Evolutionary conservation across 2,329 filamentous ascomycete genomes (phyloP).

Genomic region (Aspergillus hiratsukae): DNA sequence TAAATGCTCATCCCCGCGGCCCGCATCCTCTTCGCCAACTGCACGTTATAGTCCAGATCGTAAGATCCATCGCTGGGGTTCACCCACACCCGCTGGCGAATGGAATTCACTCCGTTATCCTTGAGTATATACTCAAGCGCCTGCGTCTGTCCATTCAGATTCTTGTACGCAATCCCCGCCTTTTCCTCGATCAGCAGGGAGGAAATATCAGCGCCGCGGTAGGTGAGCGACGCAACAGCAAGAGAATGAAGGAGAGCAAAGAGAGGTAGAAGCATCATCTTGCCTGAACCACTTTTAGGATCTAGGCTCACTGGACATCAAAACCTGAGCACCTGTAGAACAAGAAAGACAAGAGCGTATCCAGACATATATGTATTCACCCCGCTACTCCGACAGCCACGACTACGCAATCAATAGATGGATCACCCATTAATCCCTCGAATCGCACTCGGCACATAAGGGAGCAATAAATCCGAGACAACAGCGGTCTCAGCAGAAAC

Average conservation of each 20-base stretch:
- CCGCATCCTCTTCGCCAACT: constrained; percentile 61
- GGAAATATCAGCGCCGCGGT: constrained; percentile 67
- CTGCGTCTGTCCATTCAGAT: constrained; percentile 48
- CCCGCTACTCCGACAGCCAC: no score
- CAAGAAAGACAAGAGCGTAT: background rate
- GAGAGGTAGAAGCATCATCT: constrained; percentile 6
- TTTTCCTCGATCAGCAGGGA: constrained; percentile 61
- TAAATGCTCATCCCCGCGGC: constrained; percentile 58
- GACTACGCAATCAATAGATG: background rate
- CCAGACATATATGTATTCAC: background rate
- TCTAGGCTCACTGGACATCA: background rate
- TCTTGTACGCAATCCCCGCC: constrained; percentile 59
- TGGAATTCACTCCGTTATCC: constrained; percentile 61
- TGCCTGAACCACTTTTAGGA: background rate
- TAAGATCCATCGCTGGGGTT: constrained; percentile 62
- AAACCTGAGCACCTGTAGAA: background rate
- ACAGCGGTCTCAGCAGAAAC: background rate
- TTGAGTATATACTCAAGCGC: constrained; percentile 61
- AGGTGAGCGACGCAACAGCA: constrained; percentile 48
- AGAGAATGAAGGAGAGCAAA: constrained; percentile 16
- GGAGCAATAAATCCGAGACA: background rate
- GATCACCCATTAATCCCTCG: background rate
- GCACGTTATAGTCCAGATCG: constrained; percentile 65
- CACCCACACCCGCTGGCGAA: constrained; percentile 69
- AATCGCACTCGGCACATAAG: background rate